phyloP scores from a whole-genome alignment of 306 rosid species.

The Betula pendula region DNA sequence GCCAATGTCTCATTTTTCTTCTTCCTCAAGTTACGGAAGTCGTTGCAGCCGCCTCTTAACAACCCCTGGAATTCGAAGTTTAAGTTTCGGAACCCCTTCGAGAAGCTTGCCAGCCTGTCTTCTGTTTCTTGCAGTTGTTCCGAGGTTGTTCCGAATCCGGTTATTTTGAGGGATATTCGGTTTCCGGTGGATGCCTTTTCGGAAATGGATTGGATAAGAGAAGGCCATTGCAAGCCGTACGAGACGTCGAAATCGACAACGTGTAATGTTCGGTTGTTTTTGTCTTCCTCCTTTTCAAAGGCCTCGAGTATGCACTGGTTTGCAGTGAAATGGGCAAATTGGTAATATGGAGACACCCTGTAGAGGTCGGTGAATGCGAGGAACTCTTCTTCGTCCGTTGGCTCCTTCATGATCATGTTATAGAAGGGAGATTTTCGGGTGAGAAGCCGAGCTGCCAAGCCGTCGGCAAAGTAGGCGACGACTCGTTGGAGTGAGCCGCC shows the following conservation, averaged over 20 bases:
- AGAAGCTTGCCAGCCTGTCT: conserved; percentile 59
- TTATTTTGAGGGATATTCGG: conserved; percentile 52
- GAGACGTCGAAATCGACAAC: conserved; percentile 72
- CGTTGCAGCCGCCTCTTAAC: conserved; percentile 37
- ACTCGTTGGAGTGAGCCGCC: conserved; percentile 72
- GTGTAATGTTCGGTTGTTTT: conserved; percentile 53
- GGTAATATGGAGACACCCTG: conserved; percentile 66
- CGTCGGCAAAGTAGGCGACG: conserved; percentile 65
- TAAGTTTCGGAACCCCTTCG: conserved; percentile 54
- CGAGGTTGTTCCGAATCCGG: conserved; percentile 55
- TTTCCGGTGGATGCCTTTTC: conserved; percentile 54
- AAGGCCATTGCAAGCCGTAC: conserved; percentile 87
- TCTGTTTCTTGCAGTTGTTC: conserved; percentile 68
- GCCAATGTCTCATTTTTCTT: conserved; percentile 69
- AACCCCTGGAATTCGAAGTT: conserved; percentile 71
- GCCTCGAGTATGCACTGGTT: conserved; percentile 72
- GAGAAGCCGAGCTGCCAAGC: conserved; percentile 55
- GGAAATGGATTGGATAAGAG: conserved; percentile 72
- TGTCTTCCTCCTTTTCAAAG: conserved; percentile 62
- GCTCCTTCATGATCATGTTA: conserved; percentile 64
- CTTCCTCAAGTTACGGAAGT: conserved; percentile 48
- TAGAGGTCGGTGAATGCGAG: conserved; percentile 62
- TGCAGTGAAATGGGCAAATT: conserved; percentile 84
- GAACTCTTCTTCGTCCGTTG: conserved; percentile 56
- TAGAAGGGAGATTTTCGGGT: conserved; percentile 62